A percentile compares a stretch with the other conserved stretches of the same genome.
Evolutionary conservation across 805 yeast species (phyloP).

Genomic region (Pichia membranifaciens): DNA sequence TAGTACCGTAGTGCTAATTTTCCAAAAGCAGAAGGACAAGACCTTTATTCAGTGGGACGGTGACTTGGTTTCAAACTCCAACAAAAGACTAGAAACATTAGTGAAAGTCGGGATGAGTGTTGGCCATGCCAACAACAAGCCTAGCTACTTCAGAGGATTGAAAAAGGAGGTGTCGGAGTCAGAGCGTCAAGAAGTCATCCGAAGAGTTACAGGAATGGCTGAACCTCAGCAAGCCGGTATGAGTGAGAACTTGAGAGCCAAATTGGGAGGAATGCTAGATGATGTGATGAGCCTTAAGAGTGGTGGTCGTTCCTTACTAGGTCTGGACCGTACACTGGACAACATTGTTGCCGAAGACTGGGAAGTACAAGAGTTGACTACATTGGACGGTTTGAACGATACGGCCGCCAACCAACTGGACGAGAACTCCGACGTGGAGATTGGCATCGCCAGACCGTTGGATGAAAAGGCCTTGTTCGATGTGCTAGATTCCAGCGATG

Average conservation of each 20-base stretch:
- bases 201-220: constrained; percentile 16
- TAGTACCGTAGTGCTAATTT: constrained; percentile 68
- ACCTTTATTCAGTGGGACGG: constrained; percentile 55
- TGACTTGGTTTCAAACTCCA: constrained; percentile 67
- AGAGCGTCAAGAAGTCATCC: constrained; percentile 11
- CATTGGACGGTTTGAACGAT: constrained; percentile 12
- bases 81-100: constrained; percentile 68
- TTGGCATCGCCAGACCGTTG: not conserved
- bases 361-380: constrained; percentile 24
- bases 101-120: constrained; percentile 88
- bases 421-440: constrained; percentile 2
- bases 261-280: constrained; percentile 11
- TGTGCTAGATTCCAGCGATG: not conserved
- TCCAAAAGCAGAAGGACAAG: constrained; percentile 35
- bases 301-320: not conserved
- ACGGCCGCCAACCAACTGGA: not conserved
- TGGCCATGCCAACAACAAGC: constrained; percentile 57
- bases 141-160: constrained; percentile 41
- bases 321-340: constrained; percentile 6
- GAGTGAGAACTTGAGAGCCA: constrained; percentile 7
- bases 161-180: constrained; percentile 6
- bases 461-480: not conserved
- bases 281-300: constrained; percentile 12
- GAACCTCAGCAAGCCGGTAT: constrained; percentile 5
- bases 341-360: constrained; percentile 18